Percentiles rank a stretch among this genome's conserved stretches.
phyloP scores from a whole-genome alignment of 257 asterid genomes.

The Ehretia macrophylla region DNA sequence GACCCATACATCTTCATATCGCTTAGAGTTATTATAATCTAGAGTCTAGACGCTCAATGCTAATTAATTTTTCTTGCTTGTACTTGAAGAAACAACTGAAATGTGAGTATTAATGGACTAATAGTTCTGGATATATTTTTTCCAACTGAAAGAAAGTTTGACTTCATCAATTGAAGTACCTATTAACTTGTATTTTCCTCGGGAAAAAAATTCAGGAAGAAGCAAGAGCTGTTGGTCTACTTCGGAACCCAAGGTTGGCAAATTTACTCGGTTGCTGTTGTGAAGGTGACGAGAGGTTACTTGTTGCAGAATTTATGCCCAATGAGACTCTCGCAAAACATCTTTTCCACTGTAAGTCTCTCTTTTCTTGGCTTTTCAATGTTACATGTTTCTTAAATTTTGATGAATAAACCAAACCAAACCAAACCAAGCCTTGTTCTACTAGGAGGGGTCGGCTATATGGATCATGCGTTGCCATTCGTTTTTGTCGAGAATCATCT shows the following conservation, averaged over 20 bases:
- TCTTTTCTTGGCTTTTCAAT: background rate
- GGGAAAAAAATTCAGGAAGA: constrained; percentile 58
- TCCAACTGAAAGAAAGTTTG: background rate
- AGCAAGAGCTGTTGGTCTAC: constrained; percentile 91
- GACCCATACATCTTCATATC: too few relatives aligned
- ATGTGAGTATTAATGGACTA: too few relatives aligned
- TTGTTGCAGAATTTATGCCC: constrained; percentile 9
- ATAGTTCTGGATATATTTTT: background rate
- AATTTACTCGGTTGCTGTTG: constrained; percentile 45
- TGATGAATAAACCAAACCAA: too few relatives aligned
- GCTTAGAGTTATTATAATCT: too few relatives aligned
- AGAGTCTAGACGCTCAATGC: too few relatives aligned
- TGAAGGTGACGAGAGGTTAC: constrained; percentile 12
- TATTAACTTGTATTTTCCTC: constrained; percentile 4
- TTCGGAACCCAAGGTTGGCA: constrained; percentile 70
- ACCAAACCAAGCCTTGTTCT: too few relatives aligned
- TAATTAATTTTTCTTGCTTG: too few relatives aligned
- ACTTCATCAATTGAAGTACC: background rate
- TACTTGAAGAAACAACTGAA: too few relatives aligned
- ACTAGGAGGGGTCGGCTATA: too few relatives aligned
- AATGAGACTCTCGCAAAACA: constrained; percentile 53
- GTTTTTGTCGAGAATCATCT: too few relatives aligned
- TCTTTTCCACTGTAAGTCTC: constrained; percentile 87
- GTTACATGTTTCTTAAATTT: background rate
- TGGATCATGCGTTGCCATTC: too few relatives aligned